Conservation (phyloP, 2,329 filamentous ascomycete genomes). For the Monilinia fructicola region DNA sequence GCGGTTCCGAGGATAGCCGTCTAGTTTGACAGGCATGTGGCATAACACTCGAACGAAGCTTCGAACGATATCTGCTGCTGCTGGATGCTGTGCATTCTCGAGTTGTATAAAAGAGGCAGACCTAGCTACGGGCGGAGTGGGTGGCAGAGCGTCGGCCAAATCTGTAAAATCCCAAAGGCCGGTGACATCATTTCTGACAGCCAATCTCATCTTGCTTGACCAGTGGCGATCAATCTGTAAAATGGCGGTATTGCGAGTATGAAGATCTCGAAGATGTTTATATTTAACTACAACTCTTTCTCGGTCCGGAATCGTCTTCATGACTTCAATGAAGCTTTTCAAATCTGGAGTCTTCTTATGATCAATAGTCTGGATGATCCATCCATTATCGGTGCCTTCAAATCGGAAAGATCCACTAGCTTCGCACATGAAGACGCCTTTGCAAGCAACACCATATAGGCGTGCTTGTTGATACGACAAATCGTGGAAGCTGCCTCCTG, state of each 20-base stretch:
- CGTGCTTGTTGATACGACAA: slow-evolving; percentile 98
- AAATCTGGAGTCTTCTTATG: slow-evolving; percentile 88
- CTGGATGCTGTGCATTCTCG: slow-evolving; percentile 81
- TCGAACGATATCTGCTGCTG: slow-evolving; percentile 88
- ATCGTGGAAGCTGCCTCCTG: slow-evolving; percentile 92
- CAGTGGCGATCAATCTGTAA: slow-evolving; percentile 93
- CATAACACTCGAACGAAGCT: slow-evolving; percentile 94
- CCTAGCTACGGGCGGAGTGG: slow-evolving; percentile 67
- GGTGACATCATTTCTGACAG: slow-evolving; percentile 82
- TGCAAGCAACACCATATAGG: slow-evolving; percentile 86
- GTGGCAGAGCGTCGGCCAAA: slow-evolving; percentile 76
- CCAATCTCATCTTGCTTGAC: slow-evolving; percentile 91
- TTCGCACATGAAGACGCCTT: slow-evolving; percentile 93
- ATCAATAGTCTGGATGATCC: slow-evolving; percentile 90
- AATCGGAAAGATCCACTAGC: slow-evolving; percentile 93
- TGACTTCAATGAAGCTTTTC: slow-evolving; percentile 84
- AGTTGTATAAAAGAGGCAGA: slow-evolving; percentile 91
- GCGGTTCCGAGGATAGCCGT: slow-evolving; percentile 93
- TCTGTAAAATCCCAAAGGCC: slow-evolving; percentile 95
- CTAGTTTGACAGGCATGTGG: slow-evolving; percentile 91
- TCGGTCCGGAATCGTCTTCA: slow-evolving; percentile 79
- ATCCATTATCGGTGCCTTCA: slow-evolving; percentile 85
- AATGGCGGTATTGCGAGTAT: slow-evolving; percentile 91
- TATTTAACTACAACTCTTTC: slow-evolving; percentile 91
- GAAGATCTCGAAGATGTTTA: slow-evolving; percentile 90